Conservation (phyloP, 1,139 yeast species). For the Candida tropicalis region DNA sequence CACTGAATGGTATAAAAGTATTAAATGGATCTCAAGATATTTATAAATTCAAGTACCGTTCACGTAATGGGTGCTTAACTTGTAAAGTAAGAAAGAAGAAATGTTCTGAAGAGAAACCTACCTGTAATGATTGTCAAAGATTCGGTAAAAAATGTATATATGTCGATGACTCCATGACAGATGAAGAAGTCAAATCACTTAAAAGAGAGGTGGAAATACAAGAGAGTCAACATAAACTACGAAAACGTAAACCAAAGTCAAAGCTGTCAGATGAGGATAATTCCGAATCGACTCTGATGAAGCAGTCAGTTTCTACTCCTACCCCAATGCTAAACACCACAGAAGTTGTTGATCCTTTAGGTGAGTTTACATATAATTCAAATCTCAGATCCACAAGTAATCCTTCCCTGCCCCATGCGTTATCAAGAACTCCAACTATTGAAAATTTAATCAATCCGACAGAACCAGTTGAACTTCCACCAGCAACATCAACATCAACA, state of each 20-base stretch:
- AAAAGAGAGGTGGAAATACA: constrained; percentile 30
- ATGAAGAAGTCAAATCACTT: constrained; percentile 26
- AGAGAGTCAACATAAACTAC: constrained; percentile 36
- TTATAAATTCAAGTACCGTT: constrained; percentile 26
- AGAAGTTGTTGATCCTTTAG: constrained; percentile 8
- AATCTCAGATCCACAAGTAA: constrained; percentile 10
- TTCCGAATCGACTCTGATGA: background rate
- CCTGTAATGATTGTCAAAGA: constrained; percentile 61
- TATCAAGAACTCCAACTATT: constrained; percentile 17
- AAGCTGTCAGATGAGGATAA: background rate
- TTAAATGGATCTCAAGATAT: constrained; percentile 17
- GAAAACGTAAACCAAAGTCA: constrained; percentile 31
- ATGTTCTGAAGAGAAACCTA: constrained; percentile 66
- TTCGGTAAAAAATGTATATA: constrained; percentile 54
- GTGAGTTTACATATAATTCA: constrained; percentile 12
- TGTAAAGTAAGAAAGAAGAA: constrained; percentile 74
- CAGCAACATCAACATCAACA: background rate
- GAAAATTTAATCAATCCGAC: constrained; percentile 16
- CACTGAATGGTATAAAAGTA: constrained; percentile 10
- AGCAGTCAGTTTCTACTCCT: background rate
- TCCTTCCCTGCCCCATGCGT: constrained; percentile 1
- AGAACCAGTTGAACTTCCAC: background rate
- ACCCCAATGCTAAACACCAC: background rate
- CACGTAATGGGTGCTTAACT: constrained; percentile 67
- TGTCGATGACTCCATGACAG: constrained; percentile 35